These are phyloP conservation scores for Saccharomyces paradoxus DNA, from an alignment of 805 yeast genomes.

Conservation along the genomic window DNA sequence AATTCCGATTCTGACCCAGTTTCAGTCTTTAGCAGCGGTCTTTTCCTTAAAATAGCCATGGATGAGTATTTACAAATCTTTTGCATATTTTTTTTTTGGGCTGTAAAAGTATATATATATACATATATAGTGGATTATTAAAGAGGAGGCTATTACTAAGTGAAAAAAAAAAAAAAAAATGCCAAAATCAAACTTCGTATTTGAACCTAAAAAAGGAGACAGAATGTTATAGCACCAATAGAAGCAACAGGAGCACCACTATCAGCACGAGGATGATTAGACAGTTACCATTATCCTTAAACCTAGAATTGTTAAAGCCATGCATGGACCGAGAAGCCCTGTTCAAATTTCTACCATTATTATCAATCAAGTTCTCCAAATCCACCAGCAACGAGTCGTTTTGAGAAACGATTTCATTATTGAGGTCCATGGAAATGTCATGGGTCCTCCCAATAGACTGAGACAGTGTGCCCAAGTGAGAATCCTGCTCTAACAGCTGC, in stretches of 20 bases:
- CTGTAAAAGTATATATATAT: not conserved
- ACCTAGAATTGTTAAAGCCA: slow-evolving; percentile 33
- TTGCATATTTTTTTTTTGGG: not conserved
- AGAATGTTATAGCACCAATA: slow-evolving; percentile 32
- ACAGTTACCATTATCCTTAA: slow-evolving; percentile 41
- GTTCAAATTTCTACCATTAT: slow-evolving; percentile 34
- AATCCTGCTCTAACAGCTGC: slow-evolving; percentile 40
- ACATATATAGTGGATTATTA: not conserved
- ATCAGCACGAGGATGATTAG: slow-evolving; percentile 37
- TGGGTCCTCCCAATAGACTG: slow-evolving; percentile 38
- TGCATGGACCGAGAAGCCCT: slow-evolving; percentile 36
- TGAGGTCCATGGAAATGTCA: slow-evolving; percentile 39
- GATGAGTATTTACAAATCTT: not conserved
- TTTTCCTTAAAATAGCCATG: slow-evolving; percentile 1
- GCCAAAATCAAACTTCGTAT: not conserved
- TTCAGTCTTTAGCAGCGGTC: not conserved
- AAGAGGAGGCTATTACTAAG: not conserved
- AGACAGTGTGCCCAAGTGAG: slow-evolving; percentile 34
- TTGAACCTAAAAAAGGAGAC: not conserved
- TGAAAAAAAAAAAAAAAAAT: not conserved
- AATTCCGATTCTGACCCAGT: slow-evolving; percentile 4
- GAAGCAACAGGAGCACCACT: slow-evolving; percentile 37
- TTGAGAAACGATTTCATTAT: slow-evolving; percentile 42
- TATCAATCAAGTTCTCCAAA: slow-evolving; percentile 40
- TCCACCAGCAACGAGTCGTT: slow-evolving; percentile 40